A percentile compares a stretch with the other conserved stretches of the same genome.
phyloP scores from a whole-genome alignment of 2,329 filamentous ascomycete genomes.

The Penicillium occitanis region DNA sequence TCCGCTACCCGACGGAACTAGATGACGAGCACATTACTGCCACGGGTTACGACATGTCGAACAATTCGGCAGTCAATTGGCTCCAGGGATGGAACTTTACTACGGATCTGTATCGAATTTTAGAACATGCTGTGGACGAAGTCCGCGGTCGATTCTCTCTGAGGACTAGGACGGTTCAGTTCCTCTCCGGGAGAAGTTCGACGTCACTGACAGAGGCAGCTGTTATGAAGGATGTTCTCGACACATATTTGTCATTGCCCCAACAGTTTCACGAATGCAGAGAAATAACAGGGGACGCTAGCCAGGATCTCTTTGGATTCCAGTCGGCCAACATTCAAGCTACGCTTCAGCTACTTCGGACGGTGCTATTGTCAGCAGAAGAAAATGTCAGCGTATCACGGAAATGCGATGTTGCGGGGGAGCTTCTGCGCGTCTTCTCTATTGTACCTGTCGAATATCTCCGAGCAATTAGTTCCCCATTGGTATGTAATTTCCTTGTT shows the following conservation, averaged over 20 bases:
- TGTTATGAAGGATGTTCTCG: slow-evolving; percentile 30
- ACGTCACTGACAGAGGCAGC: slow-evolving; percentile 26
- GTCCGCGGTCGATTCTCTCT: background rate
- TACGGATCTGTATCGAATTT: slow-evolving; percentile 56
- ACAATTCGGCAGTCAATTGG: slow-evolving; percentile 41
- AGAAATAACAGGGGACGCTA: slow-evolving; percentile 32
- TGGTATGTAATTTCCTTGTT: slow-evolving; percentile 29
- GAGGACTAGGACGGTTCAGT: background rate
- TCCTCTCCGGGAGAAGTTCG: background rate
- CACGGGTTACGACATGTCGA: slow-evolving; percentile 27
- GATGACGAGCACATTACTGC: slow-evolving; percentile 49
- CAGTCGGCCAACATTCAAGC: slow-evolving; percentile 54
- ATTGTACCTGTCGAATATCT: slow-evolving; percentile 48
- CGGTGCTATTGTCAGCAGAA: slow-evolving; percentile 44
- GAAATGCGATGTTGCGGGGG: slow-evolving; percentile 49
- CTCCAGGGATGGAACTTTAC: slow-evolving; percentile 59
- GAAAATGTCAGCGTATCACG: slow-evolving; percentile 39
- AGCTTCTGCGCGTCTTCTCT: slow-evolving; percentile 47
- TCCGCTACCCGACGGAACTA: slow-evolving; percentile 50
- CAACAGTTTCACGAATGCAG: slow-evolving; percentile 29
- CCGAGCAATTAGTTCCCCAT: slow-evolving; percentile 50
- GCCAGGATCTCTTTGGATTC: slow-evolving; percentile 47
- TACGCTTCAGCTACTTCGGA: slow-evolving; percentile 51
- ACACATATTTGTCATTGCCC: slow-evolving; percentile 29
- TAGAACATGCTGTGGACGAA: slow-evolving; percentile 51